A percentile compares a stretch with the other conserved stretches of the same genome.
These are phyloP conservation scores for Laburnicola sp. DNA, from an alignment of 2,329 filamentous ascomycete species.

Conservation along the genomic window DNA sequence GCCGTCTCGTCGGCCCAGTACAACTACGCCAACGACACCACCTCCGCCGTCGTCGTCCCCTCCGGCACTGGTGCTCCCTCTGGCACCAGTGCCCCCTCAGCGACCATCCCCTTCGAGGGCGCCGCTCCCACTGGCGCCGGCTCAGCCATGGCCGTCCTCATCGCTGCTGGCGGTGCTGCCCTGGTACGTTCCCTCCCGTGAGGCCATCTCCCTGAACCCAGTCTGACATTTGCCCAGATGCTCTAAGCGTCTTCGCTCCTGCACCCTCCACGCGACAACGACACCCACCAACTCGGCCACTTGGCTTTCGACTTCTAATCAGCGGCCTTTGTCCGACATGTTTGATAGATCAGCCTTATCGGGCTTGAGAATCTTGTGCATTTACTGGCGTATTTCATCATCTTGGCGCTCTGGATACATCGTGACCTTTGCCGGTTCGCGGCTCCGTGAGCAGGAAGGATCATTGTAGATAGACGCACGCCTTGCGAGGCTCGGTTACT, in stretches of 20 bases:
- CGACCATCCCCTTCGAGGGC: conserved; percentile 31
- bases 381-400: conserved; percentile 8
- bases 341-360: conserved; percentile 6
- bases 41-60: conserved; percentile 22
- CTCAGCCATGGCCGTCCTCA: conserved; percentile 31
- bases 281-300: not conserved
- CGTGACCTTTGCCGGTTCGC: conserved; percentile 7
- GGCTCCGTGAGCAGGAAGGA: conserved; percentile 8
- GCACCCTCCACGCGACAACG: conserved; percentile 1
- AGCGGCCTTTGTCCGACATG: conserved; percentile 7
- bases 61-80: conserved; percentile 28
- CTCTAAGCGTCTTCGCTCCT: conserved; percentile 8
- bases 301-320: conserved; percentile 9
- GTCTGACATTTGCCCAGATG: conserved; percentile 3
- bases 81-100: conserved; percentile 4
- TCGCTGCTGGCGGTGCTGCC: conserved; percentile 38
- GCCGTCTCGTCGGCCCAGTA: conserved; percentile 33
- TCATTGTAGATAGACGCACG: conserved; percentile 7
- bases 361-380: conserved; percentile 9
- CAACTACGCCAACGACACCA: conserved; percentile 30
- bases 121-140: conserved; percentile 30
- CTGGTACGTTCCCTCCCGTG: conserved; percentile 21
- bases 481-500: conserved; percentile 1
- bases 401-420: conserved; percentile 6
- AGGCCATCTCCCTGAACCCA: not conserved